Base-by-base conservation (phyloP, 129 eudicot genomes). In the Flaveria brownii region DNA sequence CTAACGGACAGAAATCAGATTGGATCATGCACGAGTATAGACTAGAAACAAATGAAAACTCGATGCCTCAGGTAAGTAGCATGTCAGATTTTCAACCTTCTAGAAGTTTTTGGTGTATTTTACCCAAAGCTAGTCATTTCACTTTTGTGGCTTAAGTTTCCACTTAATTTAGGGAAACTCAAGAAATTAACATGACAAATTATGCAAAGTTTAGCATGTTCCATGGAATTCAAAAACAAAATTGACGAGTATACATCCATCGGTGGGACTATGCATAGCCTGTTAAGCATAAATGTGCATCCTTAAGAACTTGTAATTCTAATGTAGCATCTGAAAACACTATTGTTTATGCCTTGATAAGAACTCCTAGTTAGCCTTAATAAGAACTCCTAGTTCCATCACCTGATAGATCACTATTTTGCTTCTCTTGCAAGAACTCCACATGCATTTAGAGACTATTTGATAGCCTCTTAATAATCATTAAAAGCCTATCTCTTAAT, bases 21-120 rank as follows among this genome's bases (percentile, higher is more conserved):
- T 85, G 89, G 89, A 85, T 85, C 65, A 85, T 82, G 89, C 89
- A 85, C 13, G 89, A 86, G 76, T 86, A 86, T 76, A 79, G 85
- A 12, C 74, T 86, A 36, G 87, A 86, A 61, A 82, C 87, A 9
- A 71, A 81, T 54, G 89, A 86, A 80, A 84, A 72, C 62, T 82
- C 68, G 13, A 79, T 85, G 68, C 73, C 82, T 86, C 87, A 82
- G 89, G 87, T 76, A 72, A 67, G 80, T 73, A 71, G 49, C 72
- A 74, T 73, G 14, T 45, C 18, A 28, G 50, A 6, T 5, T 72
- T 71, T 64, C 74, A 62, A 7, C 73, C 30, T 78, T 55, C 28
- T 59, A 46, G 67, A 11, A 50, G 28, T 18, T 8, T 16, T 28
- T 60, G 22, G 43, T 49, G 16, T 54, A 13, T 30, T 59, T 36